Conservation (phyloP, 306 rosid species). For the Dicorynia guianensis region DNA sequence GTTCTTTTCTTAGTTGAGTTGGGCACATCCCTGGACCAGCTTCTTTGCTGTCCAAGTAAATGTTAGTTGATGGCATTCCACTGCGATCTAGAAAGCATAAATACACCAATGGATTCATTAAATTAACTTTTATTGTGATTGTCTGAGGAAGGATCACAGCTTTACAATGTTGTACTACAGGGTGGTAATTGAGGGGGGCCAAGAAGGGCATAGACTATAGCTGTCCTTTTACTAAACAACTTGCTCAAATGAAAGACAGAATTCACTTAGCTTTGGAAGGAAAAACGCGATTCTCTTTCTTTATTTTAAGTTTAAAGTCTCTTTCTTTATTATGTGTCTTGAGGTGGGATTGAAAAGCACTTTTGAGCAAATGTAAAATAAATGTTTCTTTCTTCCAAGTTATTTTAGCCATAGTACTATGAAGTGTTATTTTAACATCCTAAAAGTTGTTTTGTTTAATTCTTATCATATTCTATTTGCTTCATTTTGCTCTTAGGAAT, state of each 20-base stretch:
- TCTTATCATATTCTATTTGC: background rate
- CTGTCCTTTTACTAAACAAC: background rate
- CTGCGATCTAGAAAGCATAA: background rate
- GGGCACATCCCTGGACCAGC: background rate
- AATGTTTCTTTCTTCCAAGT: background rate
- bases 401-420: background rate
- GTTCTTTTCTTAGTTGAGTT: background rate
- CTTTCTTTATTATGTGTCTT: background rate
- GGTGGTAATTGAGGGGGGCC: conserved; percentile 3
- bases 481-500: conserved; percentile 53
- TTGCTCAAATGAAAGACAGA: background rate
- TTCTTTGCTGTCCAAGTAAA: conserved; percentile 7
- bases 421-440: background rate
- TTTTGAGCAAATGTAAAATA: background rate
- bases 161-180: background rate
- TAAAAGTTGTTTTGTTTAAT: background rate
- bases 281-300: background rate
- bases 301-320: background rate
- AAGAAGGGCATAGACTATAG: background rate
- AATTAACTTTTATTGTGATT: conserved; percentile 9
- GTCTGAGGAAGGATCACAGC: conserved; percentile 1
- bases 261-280: conserved; percentile 11
- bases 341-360: background rate
- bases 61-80: background rate
- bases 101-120: background rate